Conservation (phyloP, 1,284 basidiomycete genomes). For the Pseudozyma flocculosa region DNA sequence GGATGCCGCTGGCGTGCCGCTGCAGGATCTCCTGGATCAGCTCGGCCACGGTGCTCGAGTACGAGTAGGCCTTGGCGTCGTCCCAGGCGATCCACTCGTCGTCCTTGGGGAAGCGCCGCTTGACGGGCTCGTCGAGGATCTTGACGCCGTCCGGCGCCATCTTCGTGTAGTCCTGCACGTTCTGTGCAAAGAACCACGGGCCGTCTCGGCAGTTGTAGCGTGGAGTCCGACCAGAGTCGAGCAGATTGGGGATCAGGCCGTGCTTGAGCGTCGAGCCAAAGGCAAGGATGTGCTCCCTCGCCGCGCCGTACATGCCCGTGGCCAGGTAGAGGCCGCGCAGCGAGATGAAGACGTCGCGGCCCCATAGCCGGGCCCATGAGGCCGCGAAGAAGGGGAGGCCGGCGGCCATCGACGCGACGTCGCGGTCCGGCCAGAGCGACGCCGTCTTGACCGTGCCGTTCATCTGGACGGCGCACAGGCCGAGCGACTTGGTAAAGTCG, state of each 20-base stretch:
- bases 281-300: conserved; percentile 46
- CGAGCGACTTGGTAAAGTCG: conserved; percentile 47
- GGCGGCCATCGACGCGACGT: conserved; percentile 52
- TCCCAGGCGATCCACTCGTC: conserved; percentile 93
- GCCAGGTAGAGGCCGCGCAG: conserved; percentile 51
- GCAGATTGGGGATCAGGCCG: conserved; percentile 51
- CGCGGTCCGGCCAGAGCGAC: conserved; percentile 45
- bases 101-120: conserved; percentile 86
- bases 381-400: conserved; percentile 53
- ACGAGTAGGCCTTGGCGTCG: conserved; percentile 68
- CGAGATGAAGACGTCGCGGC: conserved; percentile 53
- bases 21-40: conserved; percentile 95
- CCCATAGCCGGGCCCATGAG: conserved; percentile 51
- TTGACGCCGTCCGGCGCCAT: conserved; percentile 80
- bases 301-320: conserved; percentile 44
- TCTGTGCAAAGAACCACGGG: conserved; percentile 98
- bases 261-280: conserved; percentile 52
- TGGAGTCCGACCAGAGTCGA: conserved; percentile 46
- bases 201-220: conserved; percentile 84
- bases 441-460: conserved; percentile 51
- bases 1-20: conserved; percentile 86
- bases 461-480: conserved; percentile 50
- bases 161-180: conserved; percentile 88
- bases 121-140: conserved; percentile 78
- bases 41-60: conserved; percentile 72